Evolutionary conservation across 106 monocot genomes (phyloP), one percentile per base, ranked within the genome.

Genomic region (Iris macrosiphon): DNA sequence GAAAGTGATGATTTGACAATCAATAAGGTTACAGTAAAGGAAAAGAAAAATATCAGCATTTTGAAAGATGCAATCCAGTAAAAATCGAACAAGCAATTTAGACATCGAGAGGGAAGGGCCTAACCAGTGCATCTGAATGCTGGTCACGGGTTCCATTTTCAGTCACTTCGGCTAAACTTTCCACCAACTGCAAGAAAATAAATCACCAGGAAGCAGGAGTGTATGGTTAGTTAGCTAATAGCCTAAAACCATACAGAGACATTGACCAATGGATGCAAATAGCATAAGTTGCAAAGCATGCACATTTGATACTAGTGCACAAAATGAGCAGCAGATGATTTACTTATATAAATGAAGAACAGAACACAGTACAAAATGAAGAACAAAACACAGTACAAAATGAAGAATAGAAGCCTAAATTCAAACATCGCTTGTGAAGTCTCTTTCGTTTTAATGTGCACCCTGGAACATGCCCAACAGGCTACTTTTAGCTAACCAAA

Each of bases 141-240:
- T 75, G 84, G 65, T 90, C 84, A 10, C 77, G 70, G n/a, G 70
- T 69, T 50, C 89, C 89, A 66, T 60, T 81, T 49, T 80, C 89
- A 57, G 74, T 72, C 49, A 80, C 80, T 58, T 80, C 79, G 18
- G 84, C 89, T 47, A 90, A 72, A 37, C 58, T 84, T 59, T 84
- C 84, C 16, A 80, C 72, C 59, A 84, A 57, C 89, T 90, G 66
- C 17, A 57, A 61, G 3, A 45, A 49, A 43, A 39, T 16, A 63
- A 6, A 34, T 4, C n/a, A 45, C 39, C 19, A 52, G 31, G 13
- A 30, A 67, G 14, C 50, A 29, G 14, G 29, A 48, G 27, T 27
- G 27, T 7, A 50, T 28, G n/a, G n/a, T n/a, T 28, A 0, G 26
- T 28, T 29, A 28, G 6, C 7, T 13, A 43, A 22, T 12, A 2